These are phyloP conservation scores for Albatrellus ellisii DNA, from an alignment of 768 basidiomycete genomes.

Conservation along the genomic window DNA sequence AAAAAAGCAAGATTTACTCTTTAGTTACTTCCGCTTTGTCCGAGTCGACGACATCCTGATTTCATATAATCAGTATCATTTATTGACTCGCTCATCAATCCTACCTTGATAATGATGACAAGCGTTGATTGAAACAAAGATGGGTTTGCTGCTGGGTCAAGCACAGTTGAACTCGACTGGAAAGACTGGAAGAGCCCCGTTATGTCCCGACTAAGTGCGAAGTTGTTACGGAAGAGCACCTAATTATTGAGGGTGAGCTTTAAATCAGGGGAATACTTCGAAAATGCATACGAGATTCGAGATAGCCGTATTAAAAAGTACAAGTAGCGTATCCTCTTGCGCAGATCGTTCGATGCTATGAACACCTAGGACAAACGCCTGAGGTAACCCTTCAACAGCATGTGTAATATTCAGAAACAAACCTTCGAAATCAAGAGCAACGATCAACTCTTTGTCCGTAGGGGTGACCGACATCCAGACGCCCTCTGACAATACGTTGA, in stretches of 20 bases:
- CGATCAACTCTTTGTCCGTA: conserved; percentile 36
- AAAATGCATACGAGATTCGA: conserved; percentile 39
- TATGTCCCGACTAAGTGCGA: conserved; percentile 46
- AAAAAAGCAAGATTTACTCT: conserved; percentile 28
- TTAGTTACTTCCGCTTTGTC: conserved; percentile 43
- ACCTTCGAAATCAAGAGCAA: conserved; percentile 58
- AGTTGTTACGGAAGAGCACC: conserved; percentile 57
- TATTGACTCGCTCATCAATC: neutral
- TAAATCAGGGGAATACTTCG: neutral
- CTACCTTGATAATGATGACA: conserved; percentile 48
- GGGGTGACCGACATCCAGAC: conserved; percentile 61
- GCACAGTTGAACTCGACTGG: conserved; percentile 41
- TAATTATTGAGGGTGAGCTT: conserved; percentile 12
- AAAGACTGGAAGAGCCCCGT: conserved; percentile 49
- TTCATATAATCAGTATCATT: neutral
- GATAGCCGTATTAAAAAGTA: conserved; percentile 51
- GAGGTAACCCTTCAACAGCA: neutral
- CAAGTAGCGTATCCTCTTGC: conserved; percentile 50
- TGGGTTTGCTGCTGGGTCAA: conserved; percentile 47
- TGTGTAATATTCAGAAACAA: neutral
- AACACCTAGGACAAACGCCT: conserved; percentile 26
- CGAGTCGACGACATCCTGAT: conserved; percentile 48
- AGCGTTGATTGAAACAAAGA: conserved; percentile 45
- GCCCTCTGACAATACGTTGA: conserved; percentile 25
- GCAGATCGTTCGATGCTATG: conserved; percentile 51